phyloP scores from a whole-genome alignment of 768 basidiomycete genomes.

The Paxillus involutus region DNA sequence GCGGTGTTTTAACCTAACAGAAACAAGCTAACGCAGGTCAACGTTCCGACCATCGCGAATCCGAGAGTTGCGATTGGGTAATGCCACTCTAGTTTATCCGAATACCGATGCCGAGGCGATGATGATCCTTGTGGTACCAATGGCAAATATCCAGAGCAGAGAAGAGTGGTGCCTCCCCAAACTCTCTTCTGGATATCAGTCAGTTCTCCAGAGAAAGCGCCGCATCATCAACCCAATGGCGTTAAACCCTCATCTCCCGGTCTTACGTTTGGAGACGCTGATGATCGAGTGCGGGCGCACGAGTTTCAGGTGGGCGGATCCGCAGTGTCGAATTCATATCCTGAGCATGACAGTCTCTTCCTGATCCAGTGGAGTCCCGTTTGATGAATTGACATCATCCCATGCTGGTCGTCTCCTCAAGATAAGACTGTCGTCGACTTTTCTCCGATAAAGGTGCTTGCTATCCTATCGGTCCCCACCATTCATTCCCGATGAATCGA shows the following conservation, averaged over 20 bases:
- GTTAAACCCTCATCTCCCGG: background rate
- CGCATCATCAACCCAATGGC: background rate
- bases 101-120: background rate
- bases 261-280: background rate
- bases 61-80: background rate
- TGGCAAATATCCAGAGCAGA: constrained; percentile 16
- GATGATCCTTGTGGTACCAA: background rate
- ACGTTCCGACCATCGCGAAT: constrained; percentile 10
- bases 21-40: background rate
- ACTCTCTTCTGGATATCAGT: background rate
- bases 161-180: constrained; percentile 6
- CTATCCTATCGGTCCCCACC: background rate
- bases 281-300: background rate
- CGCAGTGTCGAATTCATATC: background rate
- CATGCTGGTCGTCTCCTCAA: no score
- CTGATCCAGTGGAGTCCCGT: no score
- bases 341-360: background rate
- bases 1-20: background rate
- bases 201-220: background rate
- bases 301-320: background rate
- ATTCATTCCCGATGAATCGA: background rate
- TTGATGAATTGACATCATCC: no score
- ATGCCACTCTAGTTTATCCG: background rate
- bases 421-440: no score
- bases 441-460: background rate